Evolutionary conservation across 306 rosid genomes (phyloP).

Genomic region (Fragaria ananassa): DNA sequence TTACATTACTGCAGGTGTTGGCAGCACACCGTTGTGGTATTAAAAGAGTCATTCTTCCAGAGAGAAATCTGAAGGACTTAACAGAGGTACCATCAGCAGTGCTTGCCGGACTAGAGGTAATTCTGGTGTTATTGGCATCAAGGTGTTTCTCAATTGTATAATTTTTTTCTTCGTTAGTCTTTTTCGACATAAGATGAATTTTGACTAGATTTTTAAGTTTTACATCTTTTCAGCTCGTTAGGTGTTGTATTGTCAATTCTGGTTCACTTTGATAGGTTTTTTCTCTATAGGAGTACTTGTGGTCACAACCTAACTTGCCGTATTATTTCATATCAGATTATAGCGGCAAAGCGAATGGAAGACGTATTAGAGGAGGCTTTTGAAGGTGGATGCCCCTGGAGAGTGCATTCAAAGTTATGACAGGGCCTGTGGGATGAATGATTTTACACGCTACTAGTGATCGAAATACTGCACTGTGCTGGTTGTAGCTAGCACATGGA

Average conservation of each 20-base stretch:
- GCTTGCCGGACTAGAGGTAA: constrained; percentile 78
- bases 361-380: constrained; percentile 78
- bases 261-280: background rate
- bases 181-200: background rate
- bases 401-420: constrained; percentile 65
- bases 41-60: constrained; percentile 86
- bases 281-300: background rate
- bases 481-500: background rate
- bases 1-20: constrained; percentile 58
- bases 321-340: constrained; percentile 38
- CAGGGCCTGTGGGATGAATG: constrained; percentile 18
- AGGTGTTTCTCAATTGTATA: constrained; percentile 6
- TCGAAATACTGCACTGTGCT: background rate
- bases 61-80: constrained; percentile 91
- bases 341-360: constrained; percentile 74
- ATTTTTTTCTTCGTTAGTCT: background rate
- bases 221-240: background rate
- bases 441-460: background rate
- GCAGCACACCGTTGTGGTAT: constrained; percentile 93
- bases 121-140: constrained; percentile 10
- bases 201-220: background rate
- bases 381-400: constrained; percentile 83
- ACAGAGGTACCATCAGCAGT: constrained; percentile 86
- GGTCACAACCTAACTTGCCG: constrained; percentile 1
- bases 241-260: background rate